A percentile compares a stretch with the other conserved stretches of the same genome.
These are phyloP conservation scores for Globisporangium cystogenes DNA, from an alignment of 352 stramenopile species.

Conservation along the genomic window DNA sequence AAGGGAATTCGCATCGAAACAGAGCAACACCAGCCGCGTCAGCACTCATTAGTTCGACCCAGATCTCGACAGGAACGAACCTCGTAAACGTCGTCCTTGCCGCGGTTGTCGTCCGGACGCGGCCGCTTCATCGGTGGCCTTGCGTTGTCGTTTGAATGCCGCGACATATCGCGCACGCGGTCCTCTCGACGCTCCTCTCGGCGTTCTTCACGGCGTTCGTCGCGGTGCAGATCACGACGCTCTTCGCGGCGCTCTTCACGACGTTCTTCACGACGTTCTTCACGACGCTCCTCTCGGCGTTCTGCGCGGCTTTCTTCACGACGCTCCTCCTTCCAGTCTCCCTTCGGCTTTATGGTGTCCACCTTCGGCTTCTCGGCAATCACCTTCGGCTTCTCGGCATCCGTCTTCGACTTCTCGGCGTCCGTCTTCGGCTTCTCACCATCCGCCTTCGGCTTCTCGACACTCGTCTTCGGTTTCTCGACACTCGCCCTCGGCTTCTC, in stretches of 20 bases:
- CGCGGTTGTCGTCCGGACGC: constrained; percentile 15
- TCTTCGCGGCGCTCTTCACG: not conserved
- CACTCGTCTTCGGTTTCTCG: too few species aligned
- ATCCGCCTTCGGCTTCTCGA: too few species aligned
- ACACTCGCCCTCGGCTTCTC: too few species aligned
- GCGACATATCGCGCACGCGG: too few species aligned
- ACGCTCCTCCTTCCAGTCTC: too few species aligned
- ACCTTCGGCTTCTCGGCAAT: too few species aligned
- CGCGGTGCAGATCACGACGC: not conserved
- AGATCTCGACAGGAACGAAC: constrained; percentile 3
- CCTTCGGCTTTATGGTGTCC: too few species aligned
- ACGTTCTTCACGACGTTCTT: not conserved
- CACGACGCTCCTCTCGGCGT: not conserved
- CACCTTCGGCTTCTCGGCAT: not conserved
- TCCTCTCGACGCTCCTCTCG: too few species aligned
- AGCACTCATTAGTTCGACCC: not conserved
- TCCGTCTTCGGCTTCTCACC: too few species aligned
- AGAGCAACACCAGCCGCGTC: constrained; percentile 13
- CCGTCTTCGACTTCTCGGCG: not conserved
- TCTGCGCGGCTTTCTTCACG: too few species aligned
- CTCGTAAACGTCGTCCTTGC: constrained; percentile 24
- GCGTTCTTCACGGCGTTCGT: too few species aligned
- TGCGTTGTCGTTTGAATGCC: not conserved
- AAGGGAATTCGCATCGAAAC: not conserved
- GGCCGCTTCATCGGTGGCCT: constrained; percentile 24